A percentile compares a stretch with the other conserved stretches of the same genome.
Evolutionary conservation across 2,329 filamentous ascomycete genomes (phyloP).

Genomic region (Curvularia sp.): DNA sequence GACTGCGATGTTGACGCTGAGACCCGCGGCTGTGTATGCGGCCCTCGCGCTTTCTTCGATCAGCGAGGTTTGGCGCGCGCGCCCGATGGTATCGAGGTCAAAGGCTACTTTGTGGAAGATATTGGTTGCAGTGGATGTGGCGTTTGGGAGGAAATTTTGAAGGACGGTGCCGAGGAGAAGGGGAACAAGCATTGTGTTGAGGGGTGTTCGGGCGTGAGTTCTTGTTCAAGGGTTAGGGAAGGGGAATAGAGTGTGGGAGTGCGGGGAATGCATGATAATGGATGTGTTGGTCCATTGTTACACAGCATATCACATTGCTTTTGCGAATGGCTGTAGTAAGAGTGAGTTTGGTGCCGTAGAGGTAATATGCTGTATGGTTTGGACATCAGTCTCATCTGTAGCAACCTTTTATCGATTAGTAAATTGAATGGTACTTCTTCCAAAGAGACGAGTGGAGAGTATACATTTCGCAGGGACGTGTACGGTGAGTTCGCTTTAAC

Average conservation of each 20-base stretch:
- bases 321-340: neutral
- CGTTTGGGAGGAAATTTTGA: neutral
- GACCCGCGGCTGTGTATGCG: neutral
- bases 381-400: neutral
- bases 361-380: neutral
- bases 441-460: neutral
- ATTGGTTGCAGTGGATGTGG: neutral
- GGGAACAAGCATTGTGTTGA: neutral
- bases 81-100: constrained; percentile 16
- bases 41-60: constrained; percentile 10
- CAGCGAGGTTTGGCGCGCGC: constrained; percentile 1
- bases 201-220: neutral
- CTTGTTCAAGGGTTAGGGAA: neutral
- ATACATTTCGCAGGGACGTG: neutral
- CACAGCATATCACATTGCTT: neutral
- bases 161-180: neutral
- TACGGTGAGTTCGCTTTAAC: neutral
- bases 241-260: neutral
- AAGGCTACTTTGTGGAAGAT: constrained; percentile 13
- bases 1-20: constrained; percentile 8
- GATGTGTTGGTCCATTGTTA: neutral
- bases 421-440: neutral
- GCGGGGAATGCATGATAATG: neutral
- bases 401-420: neutral
- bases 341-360: neutral